Conservation (phyloP, 768 basidiomycete species). For the Chalciporus pseudorubinellus region DNA sequence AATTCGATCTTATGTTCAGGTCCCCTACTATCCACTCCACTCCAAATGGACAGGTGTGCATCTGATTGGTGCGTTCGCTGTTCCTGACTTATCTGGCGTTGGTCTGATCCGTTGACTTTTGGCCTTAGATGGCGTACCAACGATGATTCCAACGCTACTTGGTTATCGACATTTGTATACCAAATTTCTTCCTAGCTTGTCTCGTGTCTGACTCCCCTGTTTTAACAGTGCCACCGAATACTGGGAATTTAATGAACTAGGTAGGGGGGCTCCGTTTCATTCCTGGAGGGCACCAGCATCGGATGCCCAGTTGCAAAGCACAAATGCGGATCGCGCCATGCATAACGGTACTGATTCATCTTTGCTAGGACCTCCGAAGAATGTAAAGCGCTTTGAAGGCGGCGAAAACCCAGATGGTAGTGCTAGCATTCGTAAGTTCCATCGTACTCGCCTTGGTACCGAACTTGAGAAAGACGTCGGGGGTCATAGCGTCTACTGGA, state of each 20-base stretch:
- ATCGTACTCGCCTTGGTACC: neutral
- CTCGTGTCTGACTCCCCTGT: slow-evolving; percentile 13
- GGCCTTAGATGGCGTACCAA: slow-evolving; percentile 50
- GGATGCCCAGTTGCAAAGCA: too few species aligned
- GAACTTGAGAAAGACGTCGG: neutral
- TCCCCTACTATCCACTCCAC: neutral
- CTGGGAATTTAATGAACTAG: slow-evolving; percentile 48
- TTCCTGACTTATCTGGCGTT: neutral
- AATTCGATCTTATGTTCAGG: neutral
- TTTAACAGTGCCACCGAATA: slow-evolving; percentile 37
- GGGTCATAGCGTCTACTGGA: slow-evolving; percentile 42
- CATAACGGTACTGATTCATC: neutral
- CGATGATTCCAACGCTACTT: slow-evolving; percentile 42
- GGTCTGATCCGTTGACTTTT: neutral
- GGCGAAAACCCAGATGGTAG: slow-evolving; percentile 50
- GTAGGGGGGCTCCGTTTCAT: slow-evolving; percentile 20
- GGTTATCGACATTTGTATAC: slow-evolving; percentile 49
- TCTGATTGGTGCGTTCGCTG: slow-evolving; percentile 34
- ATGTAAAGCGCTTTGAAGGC: slow-evolving; percentile 41
- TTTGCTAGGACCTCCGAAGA: slow-evolving; percentile 29
- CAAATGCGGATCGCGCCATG: neutral
- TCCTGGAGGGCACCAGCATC: neutral
- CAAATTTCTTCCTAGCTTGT: neutral
- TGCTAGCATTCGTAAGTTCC: slow-evolving; percentile 42
- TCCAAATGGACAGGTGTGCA: slow-evolving; percentile 37